Conservation (phyloP, 768 basidiomycete genomes). For the Pholiota molesta region DNA sequence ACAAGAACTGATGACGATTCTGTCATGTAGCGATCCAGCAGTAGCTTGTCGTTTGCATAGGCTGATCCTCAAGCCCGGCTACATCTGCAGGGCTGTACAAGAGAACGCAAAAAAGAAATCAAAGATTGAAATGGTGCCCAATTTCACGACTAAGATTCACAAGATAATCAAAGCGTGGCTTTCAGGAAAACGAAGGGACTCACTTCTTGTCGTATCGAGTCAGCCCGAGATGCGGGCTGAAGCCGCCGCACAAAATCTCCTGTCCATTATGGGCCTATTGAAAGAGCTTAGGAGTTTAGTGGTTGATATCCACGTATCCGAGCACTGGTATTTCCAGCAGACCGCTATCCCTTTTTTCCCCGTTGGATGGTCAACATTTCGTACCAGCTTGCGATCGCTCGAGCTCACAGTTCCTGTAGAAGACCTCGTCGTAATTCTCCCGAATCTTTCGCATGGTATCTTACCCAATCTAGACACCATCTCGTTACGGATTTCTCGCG, state of each 20-base stretch:
- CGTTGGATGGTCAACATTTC: constrained; percentile 25
- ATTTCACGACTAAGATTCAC: not conserved
- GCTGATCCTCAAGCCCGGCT: constrained; percentile 15
- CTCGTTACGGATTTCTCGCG: constrained; percentile 20
- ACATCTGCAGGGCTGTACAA: constrained; percentile 4
- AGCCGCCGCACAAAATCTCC: constrained; percentile 5
- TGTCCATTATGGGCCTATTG: constrained; percentile 16
- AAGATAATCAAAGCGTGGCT: not conserved
- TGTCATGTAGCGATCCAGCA: constrained; percentile 10
- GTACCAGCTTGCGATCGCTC: constrained; percentile 18
- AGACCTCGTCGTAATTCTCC: constrained; percentile 17
- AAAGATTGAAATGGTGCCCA: not conserved
- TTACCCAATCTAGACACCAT: constrained; percentile 23
- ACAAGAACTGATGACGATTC: not conserved
- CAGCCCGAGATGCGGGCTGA: not conserved
- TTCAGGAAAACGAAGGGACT: constrained; percentile 1
- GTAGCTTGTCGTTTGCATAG: constrained; percentile 15
- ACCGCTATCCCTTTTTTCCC: constrained; percentile 14
- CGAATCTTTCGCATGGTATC: not conserved
- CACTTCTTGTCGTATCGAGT: not conserved
- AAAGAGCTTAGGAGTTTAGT: constrained; percentile 9
- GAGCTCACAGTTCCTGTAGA: constrained; percentile 26
- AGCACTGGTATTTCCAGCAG: constrained; percentile 12
- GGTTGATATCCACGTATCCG: constrained; percentile 7
- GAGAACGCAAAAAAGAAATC: not conserved